Evolutionary conservation across 1,139 yeast genomes (phyloP), one percentile per base, ranked within the genome.

Genomic region (Geotrichum citri-aurantii): DNA sequence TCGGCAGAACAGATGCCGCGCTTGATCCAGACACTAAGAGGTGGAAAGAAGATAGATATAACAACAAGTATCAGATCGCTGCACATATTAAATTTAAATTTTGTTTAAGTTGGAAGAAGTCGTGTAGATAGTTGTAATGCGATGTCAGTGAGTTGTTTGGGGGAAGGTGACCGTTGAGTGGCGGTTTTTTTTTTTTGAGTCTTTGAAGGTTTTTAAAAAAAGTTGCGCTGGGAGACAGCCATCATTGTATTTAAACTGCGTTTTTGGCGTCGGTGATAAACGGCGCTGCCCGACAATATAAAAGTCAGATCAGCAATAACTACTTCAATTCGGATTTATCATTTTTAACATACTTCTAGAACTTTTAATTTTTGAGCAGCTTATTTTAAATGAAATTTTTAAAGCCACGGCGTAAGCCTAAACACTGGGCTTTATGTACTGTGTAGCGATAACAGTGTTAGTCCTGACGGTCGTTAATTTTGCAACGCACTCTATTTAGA

Each of bases 21-120:
- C 72, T 88, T 88, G 64, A 89, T 74, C 63, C 85, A 80, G 31
- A 90, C 96, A 11, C 96, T 92, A 40, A 89, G 75, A 4, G 95
- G 95, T 4, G 97, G 97, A 56, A 88, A 68, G 68, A 89, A 83
- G 63, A 89, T 80, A n/a, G 95, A 92, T 59, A 89, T 71, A 57
- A 89, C 77, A 27, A 89, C 95, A 65, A 88, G 74, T 64, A 89
- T 78, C 27, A 37, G 21, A 19, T 50, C 53, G 1, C 53, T 21
- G 21, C 53, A 50, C 53, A 50, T 50, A 19, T 31, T 6, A 10
- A 44, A 44, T 2, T 14, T 12, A 33, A 33, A n/a, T n/a, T n/a
- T n/a, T n/a, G n/a, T n/a, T 33, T 12, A 33, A 33, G 17, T 33
- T n/a, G 5, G 17, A 33, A 33, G 12, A 12, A 33, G 40, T 33